Base-by-base conservation (phyloP, 2,329 filamentous ascomycete species). In the Arthrobotrys entomopaga region DNA sequence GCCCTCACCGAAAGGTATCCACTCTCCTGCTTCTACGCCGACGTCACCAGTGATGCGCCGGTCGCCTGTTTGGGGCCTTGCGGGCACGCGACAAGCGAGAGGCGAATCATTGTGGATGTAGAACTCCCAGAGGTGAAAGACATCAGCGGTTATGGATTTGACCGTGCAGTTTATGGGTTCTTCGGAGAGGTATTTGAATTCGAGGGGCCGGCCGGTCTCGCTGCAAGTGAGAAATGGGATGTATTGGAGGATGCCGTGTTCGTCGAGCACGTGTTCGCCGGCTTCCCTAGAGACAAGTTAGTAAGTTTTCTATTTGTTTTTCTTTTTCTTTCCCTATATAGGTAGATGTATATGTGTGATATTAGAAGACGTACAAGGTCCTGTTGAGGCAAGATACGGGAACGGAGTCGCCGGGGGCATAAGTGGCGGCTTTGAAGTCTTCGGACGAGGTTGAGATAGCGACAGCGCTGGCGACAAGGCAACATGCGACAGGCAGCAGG, bases 71-170 rank as follows among this genome's bases (percentile, higher is more conserved):
- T 87, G 82, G 0, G 94, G 94, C 6, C 90, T 89, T 0, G 92
- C 88, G 26, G 94, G 92, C 13, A 98, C 87, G 60, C 95, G 93
- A 82, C 95, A 99, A 64, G 92, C 89, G 57, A 98, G 86, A 8
- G 95, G 95, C 16, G 93, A 93, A 82, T 99, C 95, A 84, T 91
- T 93, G 85, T 98, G 95, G 81, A 98, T 90, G 86, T 98, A 98
- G 86, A 97, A 98, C 83, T 98, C 91, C 83, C 94, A 89, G 59
- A 94, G 87, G 82, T 95, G 91, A 85, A 92, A 95, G 85, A 93
- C 90, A 46, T 90, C 87, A 81, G 94, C 91, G 79, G 87, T 86
- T 79, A 94, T 85, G 82, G 91, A 86, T 80, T 90, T 84, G 79
- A 95, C 89, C 65, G 91, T 95, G 84, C 91, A 95, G 83, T 94